Evolutionary conservation across 1,284 basidiomycete species (phyloP).

Genomic region (Spongispora temasekensis): DNA sequence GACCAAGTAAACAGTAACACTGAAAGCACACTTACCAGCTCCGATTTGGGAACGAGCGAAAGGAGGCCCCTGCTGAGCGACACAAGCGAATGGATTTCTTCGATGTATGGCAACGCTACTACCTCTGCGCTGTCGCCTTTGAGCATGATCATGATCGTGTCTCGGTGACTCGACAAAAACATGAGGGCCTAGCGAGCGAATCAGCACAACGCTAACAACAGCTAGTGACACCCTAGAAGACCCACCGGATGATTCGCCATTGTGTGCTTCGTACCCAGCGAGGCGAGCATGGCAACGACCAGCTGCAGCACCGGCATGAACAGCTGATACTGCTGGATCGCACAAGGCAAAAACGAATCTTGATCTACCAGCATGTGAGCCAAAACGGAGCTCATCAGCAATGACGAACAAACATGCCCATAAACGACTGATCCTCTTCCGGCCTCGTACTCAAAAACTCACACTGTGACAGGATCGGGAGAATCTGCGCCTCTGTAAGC

Average conservation of each 20-base stretch:
- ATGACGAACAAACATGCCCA: conserved; percentile 49
- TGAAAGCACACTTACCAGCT: conserved; percentile 59
- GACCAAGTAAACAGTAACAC: not conserved
- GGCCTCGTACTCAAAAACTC: conserved; percentile 86
- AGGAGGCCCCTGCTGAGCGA: conserved; percentile 67
- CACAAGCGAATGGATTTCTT: conserved; percentile 78
- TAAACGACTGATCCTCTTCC: conserved; percentile 78
- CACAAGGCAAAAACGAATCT: conserved; percentile 85
- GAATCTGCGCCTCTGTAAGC: conserved; percentile 76
- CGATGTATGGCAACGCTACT: conserved; percentile 65
- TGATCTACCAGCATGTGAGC: conserved; percentile 52
- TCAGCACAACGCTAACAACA: not conserved
- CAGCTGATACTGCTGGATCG: conserved; percentile 85
- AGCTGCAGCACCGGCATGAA: conserved; percentile 86
- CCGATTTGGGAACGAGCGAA: conserved; percentile 70
- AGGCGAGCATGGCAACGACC: conserved; percentile 68
- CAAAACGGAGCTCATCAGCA: not conserved
- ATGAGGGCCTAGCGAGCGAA: conserved; percentile 57
- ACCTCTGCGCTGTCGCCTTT: conserved; percentile 68
- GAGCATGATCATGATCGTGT: conserved; percentile 78
- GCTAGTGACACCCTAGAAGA: not conserved
- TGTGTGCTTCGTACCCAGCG: conserved; percentile 64
- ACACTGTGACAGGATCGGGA: conserved; percentile 82
- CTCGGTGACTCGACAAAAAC: conserved; percentile 76
- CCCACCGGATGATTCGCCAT: conserved; percentile 68